Evolutionary conservation across 371 early-diverging fungal genomes (phyloP).

Genomic region (Mortierella sp.): DNA sequence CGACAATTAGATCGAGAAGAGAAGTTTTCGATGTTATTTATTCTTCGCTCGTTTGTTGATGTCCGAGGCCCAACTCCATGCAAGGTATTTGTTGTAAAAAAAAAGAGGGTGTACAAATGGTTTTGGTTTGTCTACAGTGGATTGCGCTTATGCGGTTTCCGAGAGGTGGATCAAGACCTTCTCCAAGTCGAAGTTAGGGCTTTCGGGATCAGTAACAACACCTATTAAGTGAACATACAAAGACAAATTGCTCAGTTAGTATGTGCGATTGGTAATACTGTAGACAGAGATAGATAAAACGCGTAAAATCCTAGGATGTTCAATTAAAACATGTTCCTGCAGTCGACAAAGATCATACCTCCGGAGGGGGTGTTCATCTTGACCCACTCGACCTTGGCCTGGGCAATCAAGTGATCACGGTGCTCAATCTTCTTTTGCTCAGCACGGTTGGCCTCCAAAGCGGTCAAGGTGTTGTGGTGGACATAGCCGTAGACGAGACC

Average conservation of each 20-base stretch:
- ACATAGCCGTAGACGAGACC: slow-evolving; percentile 82
- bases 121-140: neutral
- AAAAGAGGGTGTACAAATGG: slow-evolving; percentile 4
- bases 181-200: slow-evolving; percentile 77
- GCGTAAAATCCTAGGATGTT: no score
- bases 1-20: no score
- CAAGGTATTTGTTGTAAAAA: slow-evolving; percentile 29
- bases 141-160: slow-evolving; percentile 56
- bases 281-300: neutral
- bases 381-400: slow-evolving; percentile 78
- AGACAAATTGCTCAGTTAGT: neutral
- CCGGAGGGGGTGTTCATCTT: slow-evolving; percentile 65
- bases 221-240: slow-evolving; percentile 15
- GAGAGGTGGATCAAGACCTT: slow-evolving; percentile 66
- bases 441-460: slow-evolving; percentile 69
- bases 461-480: slow-evolving; percentile 75
- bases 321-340: no score
- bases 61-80: slow-evolving; percentile 25
- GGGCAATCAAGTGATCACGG: slow-evolving; percentile 77
- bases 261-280: neutral
- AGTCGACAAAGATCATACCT: slow-evolving; percentile 33
- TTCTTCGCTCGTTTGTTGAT: slow-evolving; percentile 9
- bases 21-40: neutral
- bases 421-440: slow-evolving; percentile 72
- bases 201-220: slow-evolving; percentile 69